These are phyloP conservation scores for Fomitopsis palustris DNA, from an alignment of 1,284 basidiomycete species.

Conservation along the genomic window DNA sequence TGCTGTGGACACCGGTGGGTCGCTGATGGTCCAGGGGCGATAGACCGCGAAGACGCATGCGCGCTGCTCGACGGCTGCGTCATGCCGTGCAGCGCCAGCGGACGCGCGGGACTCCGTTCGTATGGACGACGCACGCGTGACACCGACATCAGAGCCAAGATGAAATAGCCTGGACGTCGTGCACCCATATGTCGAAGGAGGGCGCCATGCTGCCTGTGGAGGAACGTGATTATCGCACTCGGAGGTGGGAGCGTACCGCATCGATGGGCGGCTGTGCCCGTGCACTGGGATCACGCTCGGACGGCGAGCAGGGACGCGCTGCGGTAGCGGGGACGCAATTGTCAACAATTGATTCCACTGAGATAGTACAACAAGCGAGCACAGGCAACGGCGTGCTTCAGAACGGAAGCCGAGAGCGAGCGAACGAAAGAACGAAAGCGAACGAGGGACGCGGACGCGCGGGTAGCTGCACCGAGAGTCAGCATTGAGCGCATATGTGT, in stretches of 20 bases:
- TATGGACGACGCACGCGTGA: not conserved
- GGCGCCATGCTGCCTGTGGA: not conserved
- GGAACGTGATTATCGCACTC: no score
- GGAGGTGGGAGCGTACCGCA: no score
- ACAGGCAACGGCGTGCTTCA: not conserved
- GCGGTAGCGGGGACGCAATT: not conserved
- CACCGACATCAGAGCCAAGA: not conserved
- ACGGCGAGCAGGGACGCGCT: no score
- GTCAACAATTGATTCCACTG: slow-evolving; percentile 3
- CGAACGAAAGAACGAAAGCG: not conserved
- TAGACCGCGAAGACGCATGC: not conserved
- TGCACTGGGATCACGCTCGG: no score
- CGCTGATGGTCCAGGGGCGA: not conserved
- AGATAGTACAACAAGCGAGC: not conserved
- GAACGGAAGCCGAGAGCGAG: not conserved
- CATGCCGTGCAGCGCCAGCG: not conserved
- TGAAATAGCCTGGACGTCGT: not conserved
- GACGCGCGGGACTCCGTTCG: not conserved
- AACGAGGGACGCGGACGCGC: not conserved
- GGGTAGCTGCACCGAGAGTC: not conserved
- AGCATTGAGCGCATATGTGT: no score
- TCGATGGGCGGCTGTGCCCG: no score
- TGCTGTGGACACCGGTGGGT: no score
- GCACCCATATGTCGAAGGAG: not conserved
- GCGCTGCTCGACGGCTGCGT: not conserved